Evolutionary conservation across 108 stramenopile species (phyloP), one percentile per base, ranked within the genome.

Genomic region (Pseudonitzschia delicatissima): DNA sequence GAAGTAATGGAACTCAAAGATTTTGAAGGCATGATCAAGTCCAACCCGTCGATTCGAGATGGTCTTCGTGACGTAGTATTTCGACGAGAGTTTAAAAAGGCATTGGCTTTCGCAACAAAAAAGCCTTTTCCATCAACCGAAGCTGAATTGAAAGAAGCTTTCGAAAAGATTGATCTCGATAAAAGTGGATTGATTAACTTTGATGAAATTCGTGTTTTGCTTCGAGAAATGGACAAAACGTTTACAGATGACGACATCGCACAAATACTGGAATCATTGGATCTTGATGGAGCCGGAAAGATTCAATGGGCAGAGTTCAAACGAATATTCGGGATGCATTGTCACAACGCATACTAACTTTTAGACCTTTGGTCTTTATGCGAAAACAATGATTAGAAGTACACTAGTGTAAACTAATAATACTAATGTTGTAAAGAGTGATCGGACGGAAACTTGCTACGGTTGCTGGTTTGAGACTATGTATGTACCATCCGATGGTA

Each of bases 21-120:
- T 48, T 90, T 90, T 61, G 51, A 77, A 17, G 66, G 55, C 3
- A 45, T 88, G 15, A 73, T 82, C 67, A 77, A 77, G 15, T 68
- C 69, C n/a, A 67, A 55, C 3, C 76, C 85, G 7, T 57, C 48
- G 21, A 57, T 89, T 33, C 81, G 85, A 39, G 85, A 87, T 35
- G 73, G 79, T 1, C 63, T 94, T n/a, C 59, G 66, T 15, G 90
- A 91, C 31, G 76, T 91, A 62, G 77, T 72, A 51, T 73, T 80
- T 48, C 78, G 89, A 28, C 77, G 90, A 7, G 88, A 94, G 42
- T 90, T 94, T 27, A 81, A 90, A 66, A 94, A 91, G 71, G 93
- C 93, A 8, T 31, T 94, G 1, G 88, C 86, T 0, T 61, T 73
- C 25, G 68, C 71, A 39, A 72, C 80, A 18, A 74, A 82, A 11